Conservation (phyloP, 1,139 yeast genomes). For the Geotrichum citri-aurantii region DNA sequence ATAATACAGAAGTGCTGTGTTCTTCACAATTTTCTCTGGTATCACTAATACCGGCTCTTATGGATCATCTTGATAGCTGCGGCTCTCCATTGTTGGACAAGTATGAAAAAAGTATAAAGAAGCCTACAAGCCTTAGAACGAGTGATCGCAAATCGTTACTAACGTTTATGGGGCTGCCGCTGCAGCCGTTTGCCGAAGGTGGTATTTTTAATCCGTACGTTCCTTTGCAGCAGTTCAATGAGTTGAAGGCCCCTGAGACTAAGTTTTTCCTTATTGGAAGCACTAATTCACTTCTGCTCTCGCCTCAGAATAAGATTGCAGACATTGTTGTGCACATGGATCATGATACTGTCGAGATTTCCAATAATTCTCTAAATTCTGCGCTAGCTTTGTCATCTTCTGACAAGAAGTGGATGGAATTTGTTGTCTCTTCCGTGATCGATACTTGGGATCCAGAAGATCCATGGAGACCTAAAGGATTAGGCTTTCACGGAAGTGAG, state of each 20-base stretch:
- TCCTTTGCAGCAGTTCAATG: slow-evolving; percentile 84
- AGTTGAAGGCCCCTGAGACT: slow-evolving; percentile 53
- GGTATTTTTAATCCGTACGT: slow-evolving; percentile 89
- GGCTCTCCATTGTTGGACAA: slow-evolving; percentile 73
- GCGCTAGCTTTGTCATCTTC: slow-evolving; percentile 50
- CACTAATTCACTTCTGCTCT: slow-evolving; percentile 69
- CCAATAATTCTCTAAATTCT: slow-evolving; percentile 41
- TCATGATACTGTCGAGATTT: slow-evolving; percentile 43
- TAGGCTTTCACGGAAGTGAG: slow-evolving; percentile 65
- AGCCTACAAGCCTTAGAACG: slow-evolving; percentile 71
- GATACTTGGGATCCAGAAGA: slow-evolving; percentile 42
- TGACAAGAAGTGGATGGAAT: slow-evolving; percentile 70
- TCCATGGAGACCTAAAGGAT: slow-evolving; percentile 42
- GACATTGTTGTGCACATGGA: slow-evolving; percentile 50
- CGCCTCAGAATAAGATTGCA: slow-evolving; percentile 46
- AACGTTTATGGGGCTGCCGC: slow-evolving; percentile 79
- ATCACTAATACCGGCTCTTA: slow-evolving; percentile 70
- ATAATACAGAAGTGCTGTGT: slow-evolving; percentile 73
- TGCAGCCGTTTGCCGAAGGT: slow-evolving; percentile 77
- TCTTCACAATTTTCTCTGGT: slow-evolving; percentile 60
- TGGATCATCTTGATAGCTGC: slow-evolving; percentile 65
- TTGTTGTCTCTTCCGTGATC: slow-evolving; percentile 39
- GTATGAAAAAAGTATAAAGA: slow-evolving; percentile 46
- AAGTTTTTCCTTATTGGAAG: slow-evolving; percentile 76
- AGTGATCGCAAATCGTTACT: slow-evolving; percentile 73